A percentile compares a stretch with the other conserved stretches of the same genome.
phyloP scores from a whole-genome alignment of 768 basidiomycete genomes.

The Suillus sp. region DNA sequence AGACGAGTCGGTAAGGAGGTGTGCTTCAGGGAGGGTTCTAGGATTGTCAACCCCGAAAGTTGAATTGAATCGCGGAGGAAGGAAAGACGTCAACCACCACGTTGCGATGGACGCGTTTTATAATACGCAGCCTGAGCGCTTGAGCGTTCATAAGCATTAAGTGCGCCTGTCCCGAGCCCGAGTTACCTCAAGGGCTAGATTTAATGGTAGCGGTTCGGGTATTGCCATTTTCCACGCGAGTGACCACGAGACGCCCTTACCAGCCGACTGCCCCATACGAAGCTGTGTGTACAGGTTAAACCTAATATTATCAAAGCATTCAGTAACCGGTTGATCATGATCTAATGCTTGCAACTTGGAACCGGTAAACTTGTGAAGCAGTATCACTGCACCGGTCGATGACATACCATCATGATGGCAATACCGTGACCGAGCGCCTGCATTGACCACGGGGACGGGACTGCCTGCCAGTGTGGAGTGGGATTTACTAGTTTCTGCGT shows the following conservation, averaged over 20 bases:
- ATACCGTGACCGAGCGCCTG: too few relatives aligned
- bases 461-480: too few relatives aligned
- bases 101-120: neutral
- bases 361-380: neutral
- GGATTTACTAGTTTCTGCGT: too few relatives aligned
- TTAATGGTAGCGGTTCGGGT: neutral
- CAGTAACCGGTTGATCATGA: too few relatives aligned
- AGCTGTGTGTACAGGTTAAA: neutral
- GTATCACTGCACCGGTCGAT: too few relatives aligned
- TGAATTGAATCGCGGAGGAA: neutral
- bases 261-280: neutral
- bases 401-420: too few relatives aligned
- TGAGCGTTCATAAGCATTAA: neutral
- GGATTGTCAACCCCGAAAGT: neutral
- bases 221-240: too few relatives aligned
- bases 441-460: too few relatives aligned
- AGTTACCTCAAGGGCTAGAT: too few relatives aligned
- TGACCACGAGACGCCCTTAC: too few relatives aligned
- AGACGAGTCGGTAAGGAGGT: neutral
- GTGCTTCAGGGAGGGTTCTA: neutral
- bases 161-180: too few relatives aligned
- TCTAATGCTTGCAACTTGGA: neutral
- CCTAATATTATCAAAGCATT: neutral
- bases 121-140: neutral
- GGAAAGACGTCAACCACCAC: neutral